Percentiles rank a stretch among this genome's conserved stretches.
Evolutionary conservation across 1,284 basidiomycete genomes (phyloP).

Genomic region (Neonothopanus nambi): DNA sequence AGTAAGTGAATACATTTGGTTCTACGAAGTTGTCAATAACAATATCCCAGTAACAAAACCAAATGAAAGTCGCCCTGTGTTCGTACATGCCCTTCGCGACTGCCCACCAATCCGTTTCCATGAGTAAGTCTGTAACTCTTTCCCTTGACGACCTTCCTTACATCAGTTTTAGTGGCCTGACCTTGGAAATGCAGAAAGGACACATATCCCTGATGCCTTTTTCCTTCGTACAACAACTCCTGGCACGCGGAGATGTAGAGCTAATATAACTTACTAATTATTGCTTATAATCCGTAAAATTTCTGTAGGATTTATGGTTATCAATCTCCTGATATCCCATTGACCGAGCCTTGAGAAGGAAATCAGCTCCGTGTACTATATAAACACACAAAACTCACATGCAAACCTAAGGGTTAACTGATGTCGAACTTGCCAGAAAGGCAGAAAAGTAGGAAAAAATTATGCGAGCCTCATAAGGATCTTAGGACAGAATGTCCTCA

Average conservation of each 20-base stretch:
- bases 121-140: conserved; percentile 50
- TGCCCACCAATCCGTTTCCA: conserved; percentile 73
- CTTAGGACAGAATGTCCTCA: conserved; percentile 6
- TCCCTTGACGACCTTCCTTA: not conserved
- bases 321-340: too few species aligned
- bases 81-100: conserved; percentile 72
- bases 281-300: too few species aligned
- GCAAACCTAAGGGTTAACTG: too few species aligned
- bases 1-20: conserved; percentile 44
- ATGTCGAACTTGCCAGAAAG: conserved; percentile 1
- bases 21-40: not conserved
- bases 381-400: too few species aligned
- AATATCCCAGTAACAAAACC: conserved; percentile 67
- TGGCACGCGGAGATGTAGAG: conserved; percentile 69
- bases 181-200: conserved; percentile 65
- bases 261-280: conserved; percentile 48
- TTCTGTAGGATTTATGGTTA: too few species aligned
- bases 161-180: conserved; percentile 47
- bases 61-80: conserved; percentile 72
- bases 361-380: too few species aligned
- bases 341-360: too few species aligned
- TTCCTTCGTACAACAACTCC: conserved; percentile 65
- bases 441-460: conserved; percentile 7
- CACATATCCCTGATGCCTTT: conserved; percentile 75
- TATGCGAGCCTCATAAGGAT: conserved; percentile 1